A percentile compares a stretch with the other conserved stretches of the same genome.
These are phyloP conservation scores for Arthrinium puccinioides DNA, from an alignment of 2,329 filamentous ascomycete genomes.

Conservation along the genomic window DNA sequence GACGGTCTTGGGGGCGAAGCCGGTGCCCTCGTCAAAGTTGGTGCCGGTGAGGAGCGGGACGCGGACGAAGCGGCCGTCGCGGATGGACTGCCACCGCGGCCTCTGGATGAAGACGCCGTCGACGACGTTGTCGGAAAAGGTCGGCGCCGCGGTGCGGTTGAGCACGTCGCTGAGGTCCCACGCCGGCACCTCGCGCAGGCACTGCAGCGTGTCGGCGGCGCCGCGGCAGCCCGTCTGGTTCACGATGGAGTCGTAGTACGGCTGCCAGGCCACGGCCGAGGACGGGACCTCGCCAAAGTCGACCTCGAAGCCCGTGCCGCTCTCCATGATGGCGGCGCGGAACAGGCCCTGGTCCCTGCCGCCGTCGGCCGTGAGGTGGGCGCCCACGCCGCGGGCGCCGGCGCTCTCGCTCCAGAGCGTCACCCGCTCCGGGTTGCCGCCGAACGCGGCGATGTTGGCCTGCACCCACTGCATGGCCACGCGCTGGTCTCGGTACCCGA, in stretches of 20 bases:
- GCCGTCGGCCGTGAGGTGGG: constrained; percentile 32
- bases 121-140: background rate
- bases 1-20: background rate
- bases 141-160: background rate
- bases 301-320: constrained; percentile 3
- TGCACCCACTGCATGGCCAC: constrained; percentile 46
- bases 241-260: constrained; percentile 1
- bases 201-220: constrained; percentile 2
- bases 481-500: constrained; percentile 42
- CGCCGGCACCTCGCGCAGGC: background rate
- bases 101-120: constrained; percentile 2
- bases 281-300: background rate
- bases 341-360: constrained; percentile 38
- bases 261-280: background rate
- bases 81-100: background rate
- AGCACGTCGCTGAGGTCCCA: constrained; percentile 2
- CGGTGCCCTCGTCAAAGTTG: constrained; percentile 2
- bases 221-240: background rate
- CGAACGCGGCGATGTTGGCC: constrained; percentile 41
- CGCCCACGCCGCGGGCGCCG: constrained; percentile 20
- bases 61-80: constrained; percentile 1
- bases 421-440: constrained; percentile 42
- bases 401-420: constrained; percentile 48
- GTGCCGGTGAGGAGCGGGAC: constrained; percentile 1
- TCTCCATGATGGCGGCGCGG: constrained; percentile 28